These are phyloP conservation scores for Panus rudis DNA, from an alignment of 768 basidiomycete genomes.

Conservation along the genomic window DNA sequence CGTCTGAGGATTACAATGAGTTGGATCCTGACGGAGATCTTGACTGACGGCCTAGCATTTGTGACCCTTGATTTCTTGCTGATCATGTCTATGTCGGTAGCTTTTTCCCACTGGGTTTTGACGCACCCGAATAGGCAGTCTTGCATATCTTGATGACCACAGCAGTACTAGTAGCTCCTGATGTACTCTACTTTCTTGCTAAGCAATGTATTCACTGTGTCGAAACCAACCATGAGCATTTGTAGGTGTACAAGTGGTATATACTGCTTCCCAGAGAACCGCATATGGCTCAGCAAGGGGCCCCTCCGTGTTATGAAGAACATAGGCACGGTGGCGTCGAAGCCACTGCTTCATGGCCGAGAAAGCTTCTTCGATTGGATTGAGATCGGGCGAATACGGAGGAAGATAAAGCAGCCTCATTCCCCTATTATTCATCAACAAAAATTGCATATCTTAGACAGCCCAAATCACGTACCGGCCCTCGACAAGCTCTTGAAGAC, in stretches of 20 bases:
- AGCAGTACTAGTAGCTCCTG: no score
- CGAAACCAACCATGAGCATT: constrained; percentile 1
- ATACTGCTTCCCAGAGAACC: constrained; percentile 2
- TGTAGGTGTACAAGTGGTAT: constrained; percentile 1
- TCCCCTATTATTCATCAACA: constrained; percentile 3
- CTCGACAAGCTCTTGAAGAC: constrained; percentile 24
- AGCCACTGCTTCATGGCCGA: constrained; percentile 5
- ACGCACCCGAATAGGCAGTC: no score
- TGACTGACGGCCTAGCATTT: no score
- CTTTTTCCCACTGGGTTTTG: no score
- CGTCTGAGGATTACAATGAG: no score
- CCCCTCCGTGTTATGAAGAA: neutral
- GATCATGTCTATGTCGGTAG: no score
- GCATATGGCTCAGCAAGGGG: neutral
- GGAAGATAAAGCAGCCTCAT: constrained; percentile 20
- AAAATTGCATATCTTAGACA: neutral
- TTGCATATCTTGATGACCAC: neutral
- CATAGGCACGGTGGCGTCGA: constrained; percentile 1
- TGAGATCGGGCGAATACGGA: constrained; percentile 30
- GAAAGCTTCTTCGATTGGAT: constrained; percentile 30
- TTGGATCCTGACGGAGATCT: no score
- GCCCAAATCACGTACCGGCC: constrained; percentile 17
- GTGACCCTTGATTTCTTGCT: no score
- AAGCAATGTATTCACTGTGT: no score
- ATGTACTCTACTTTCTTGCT: no score